Percentiles rank a stretch among this genome's conserved stretches.
Conservation (phyloP, 495 filamentous ascomycete genomes). For the Aspergillus leporis region DNA sequence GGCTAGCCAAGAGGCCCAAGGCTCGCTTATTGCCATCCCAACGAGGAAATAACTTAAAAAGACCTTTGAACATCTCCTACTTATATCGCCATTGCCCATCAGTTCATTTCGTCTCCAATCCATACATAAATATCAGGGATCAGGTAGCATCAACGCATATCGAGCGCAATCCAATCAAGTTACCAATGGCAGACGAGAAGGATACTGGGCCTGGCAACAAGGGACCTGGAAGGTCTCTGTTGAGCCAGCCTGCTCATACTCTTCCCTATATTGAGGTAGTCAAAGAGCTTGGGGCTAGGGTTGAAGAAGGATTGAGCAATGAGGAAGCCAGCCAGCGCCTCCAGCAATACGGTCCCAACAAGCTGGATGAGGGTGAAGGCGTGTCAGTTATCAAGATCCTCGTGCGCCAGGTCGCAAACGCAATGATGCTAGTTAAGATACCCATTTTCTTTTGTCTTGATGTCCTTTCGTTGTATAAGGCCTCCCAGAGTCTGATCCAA, state of each 20-base stretch:
- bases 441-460: slow-evolving; percentile 10
- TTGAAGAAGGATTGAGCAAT: slow-evolving; percentile 59
- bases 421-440: slow-evolving; percentile 58
- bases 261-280: slow-evolving; percentile 55
- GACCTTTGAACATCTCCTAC: too few species aligned
- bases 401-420: slow-evolving; percentile 63
- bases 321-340: slow-evolving; percentile 57
- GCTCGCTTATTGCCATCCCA: too few species aligned
- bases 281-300: slow-evolving; percentile 56
- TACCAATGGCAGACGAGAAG: slow-evolving; percentile 8
- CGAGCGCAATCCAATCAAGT: too few species aligned
- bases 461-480: slow-evolving; percentile 5
- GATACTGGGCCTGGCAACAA: background rate
- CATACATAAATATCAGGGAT: too few species aligned
- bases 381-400: slow-evolving; percentile 63
- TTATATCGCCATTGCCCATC: too few species aligned
- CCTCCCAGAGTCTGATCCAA: slow-evolving; percentile 27
- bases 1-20: too few species aligned
- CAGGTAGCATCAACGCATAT: too few species aligned
- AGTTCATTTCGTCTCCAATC: too few species aligned
- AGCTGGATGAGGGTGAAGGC: slow-evolving; percentile 57
- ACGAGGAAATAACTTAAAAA: too few species aligned
- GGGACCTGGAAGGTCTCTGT: background rate
- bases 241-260: slow-evolving; percentile 59
- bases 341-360: slow-evolving; percentile 60